phyloP scores from a whole-genome alignment of 2,329 filamentous ascomycete genomes.

The Talaromyces sp. region DNA sequence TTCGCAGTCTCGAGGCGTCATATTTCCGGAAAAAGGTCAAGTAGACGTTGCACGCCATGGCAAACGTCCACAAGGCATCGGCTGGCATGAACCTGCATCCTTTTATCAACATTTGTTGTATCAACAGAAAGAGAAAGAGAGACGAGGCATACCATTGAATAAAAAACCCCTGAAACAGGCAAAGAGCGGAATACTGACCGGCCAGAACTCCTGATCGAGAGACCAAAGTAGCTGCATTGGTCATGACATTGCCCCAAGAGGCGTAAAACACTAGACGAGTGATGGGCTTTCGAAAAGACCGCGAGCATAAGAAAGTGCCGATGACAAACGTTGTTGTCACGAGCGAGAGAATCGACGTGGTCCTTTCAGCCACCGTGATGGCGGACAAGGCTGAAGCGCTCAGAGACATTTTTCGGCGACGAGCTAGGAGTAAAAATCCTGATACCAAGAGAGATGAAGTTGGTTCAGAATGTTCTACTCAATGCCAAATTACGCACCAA shows the following conservation, averaged over 20 bases:
- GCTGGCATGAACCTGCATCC: conserved; percentile 66
- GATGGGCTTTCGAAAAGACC: conserved; percentile 76
- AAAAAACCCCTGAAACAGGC: conserved; percentile 70
- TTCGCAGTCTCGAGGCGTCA: conserved; percentile 57
- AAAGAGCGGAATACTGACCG: conserved; percentile 52
- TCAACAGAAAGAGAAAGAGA: background rate
- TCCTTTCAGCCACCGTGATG: conserved; percentile 60
- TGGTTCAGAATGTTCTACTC: background rate
- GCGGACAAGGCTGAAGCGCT: conserved; percentile 40
- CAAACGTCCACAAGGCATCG: conserved; percentile 70
- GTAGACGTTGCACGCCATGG: conserved; percentile 81
- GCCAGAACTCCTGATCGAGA: conserved; percentile 54
- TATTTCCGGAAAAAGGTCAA: conserved; percentile 74
- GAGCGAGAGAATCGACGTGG: conserved; percentile 65
- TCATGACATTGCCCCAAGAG: conserved; percentile 73
- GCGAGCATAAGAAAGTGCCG: conserved; percentile 61
- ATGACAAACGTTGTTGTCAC: conserved; percentile 68
- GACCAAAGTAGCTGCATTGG: conserved; percentile 71
- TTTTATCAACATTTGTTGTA: background rate
- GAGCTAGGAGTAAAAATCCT: background rate
- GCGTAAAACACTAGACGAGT: conserved; percentile 81
- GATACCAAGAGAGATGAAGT: background rate
- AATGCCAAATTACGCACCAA: background rate
- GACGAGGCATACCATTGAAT: conserved; percentile 67
- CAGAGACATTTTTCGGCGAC: conserved; percentile 20